phyloP scores from a whole-genome alignment of 768 basidiomycete species.

The Russula virescens region DNA sequence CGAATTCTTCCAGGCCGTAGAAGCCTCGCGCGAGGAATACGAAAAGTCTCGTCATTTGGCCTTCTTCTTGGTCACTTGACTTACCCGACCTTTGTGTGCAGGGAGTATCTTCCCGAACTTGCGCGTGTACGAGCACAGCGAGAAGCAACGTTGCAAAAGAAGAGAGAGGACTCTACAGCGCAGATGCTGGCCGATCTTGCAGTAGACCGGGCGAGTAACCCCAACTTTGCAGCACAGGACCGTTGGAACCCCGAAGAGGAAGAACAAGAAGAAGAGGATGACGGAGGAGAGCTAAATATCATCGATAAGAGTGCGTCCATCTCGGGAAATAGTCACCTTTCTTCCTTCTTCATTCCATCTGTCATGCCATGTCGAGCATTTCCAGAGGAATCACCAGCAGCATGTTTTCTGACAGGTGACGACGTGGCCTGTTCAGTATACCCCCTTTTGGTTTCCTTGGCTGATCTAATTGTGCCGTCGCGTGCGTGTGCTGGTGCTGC shows the following conservation, averaged over 20 bases:
- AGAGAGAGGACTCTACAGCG: constrained; percentile 71
- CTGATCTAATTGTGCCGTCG: constrained; percentile 3
- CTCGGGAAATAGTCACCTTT: background rate
- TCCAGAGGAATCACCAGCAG: background rate
- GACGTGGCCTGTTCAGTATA: constrained; percentile 4
- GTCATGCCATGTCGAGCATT: background rate
- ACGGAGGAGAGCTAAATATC: constrained; percentile 45
- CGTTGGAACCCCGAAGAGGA: constrained; percentile 59
- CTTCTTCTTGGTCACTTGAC: background rate
- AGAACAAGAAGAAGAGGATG: constrained; percentile 50
- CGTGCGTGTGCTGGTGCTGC: too few relatives aligned
- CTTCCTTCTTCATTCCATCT: constrained; percentile 4
- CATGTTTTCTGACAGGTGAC: constrained; percentile 4
- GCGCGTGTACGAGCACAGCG: constrained; percentile 59
- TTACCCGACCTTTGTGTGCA: constrained; percentile 30
- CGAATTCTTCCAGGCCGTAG: constrained; percentile 89
- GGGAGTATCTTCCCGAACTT: constrained; percentile 90
- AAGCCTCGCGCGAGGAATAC: constrained; percentile 83
- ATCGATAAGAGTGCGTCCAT: constrained; percentile 62
- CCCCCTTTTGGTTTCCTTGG: constrained; percentile 7
- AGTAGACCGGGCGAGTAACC: constrained; percentile 64
- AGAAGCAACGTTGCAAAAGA: constrained; percentile 56
- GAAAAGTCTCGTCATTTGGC: constrained; percentile 50
- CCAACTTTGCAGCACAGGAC: constrained; percentile 48
- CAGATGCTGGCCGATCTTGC: constrained; percentile 74